Conservation (phyloP, 2,329 filamentous ascomycete genomes). For the Aureobasidium sp. region DNA sequence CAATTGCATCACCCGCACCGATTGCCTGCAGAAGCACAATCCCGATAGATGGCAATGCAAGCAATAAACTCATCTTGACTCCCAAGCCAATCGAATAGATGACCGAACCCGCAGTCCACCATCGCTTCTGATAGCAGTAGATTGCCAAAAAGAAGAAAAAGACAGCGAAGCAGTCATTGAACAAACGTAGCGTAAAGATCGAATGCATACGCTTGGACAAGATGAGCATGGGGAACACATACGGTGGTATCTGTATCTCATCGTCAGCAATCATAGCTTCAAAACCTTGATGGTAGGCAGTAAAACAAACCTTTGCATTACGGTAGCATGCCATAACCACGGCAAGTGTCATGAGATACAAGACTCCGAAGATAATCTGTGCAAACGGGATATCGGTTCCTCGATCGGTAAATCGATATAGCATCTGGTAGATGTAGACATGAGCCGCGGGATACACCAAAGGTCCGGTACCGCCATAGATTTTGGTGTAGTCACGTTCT, state of each 20-base stretch:
- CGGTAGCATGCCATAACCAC: constrained; percentile 88
- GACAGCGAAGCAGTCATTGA: constrained; percentile 95
- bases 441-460: constrained; percentile 96
- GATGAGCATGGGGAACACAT: constrained; percentile 86
- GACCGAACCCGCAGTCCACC: constrained; percentile 78
- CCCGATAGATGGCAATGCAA: constrained; percentile 84
- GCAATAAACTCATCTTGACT: constrained; percentile 94
- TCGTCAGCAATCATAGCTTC: background rate
- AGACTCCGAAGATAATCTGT: constrained; percentile 82
- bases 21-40: constrained; percentile 78
- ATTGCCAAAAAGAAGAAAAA: constrained; percentile 88
- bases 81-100: constrained; percentile 83
- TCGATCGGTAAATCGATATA: constrained; percentile 81
- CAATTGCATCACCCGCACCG: constrained; percentile 71
- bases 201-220: constrained; percentile 95
- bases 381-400: constrained; percentile 81
- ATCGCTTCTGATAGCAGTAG: constrained; percentile 76
- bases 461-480: constrained; percentile 90
- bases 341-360: constrained; percentile 81
- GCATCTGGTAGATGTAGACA: constrained; percentile 86
- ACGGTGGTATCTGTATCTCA: constrained; percentile 75
- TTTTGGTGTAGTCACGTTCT: constrained; percentile 88
- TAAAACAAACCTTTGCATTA: constrained; percentile 50
- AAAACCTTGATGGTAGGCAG: background rate
- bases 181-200: constrained; percentile 91